Base-by-base conservation (phyloP, 108 stramenopile species). In the Stephanodiscus minutulus region DNA sequence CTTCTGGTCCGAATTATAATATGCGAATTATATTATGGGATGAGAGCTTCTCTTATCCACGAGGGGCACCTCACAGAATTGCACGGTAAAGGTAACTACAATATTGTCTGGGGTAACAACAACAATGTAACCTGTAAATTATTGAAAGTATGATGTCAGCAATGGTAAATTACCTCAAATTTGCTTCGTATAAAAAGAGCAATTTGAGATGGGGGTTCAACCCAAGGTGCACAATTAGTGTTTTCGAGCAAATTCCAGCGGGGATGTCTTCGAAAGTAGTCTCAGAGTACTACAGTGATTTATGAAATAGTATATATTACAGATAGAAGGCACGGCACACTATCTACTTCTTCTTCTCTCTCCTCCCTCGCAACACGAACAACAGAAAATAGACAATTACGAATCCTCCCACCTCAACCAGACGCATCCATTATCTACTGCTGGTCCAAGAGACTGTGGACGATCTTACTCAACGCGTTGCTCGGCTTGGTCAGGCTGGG, bases 361-460 rank as follows among this genome's bases (percentile, higher is more conserved):
- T 44, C 43, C 15, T 15, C 43, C 15, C 2, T 44, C 43, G 15
- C 3, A 44, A 44, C 13, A 44, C 3, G 43, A 12, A 44, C 12
- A 44, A 44, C 13, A 44, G 15, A 44, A 44, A 44, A 44, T 15
- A 44, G 43, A 44, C 43, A 3, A 44, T 15, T 33, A 33, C 31
- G 31, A 33, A 33, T 33, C 13, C 43, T 13, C 43, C 15, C 43
- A 9, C 39, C 39, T 39, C 43, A 44, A 8, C 43, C 43, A 44
- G 7, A 25, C 13, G 17, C 39, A 17, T 1, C 41, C 3, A 10
- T 7, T 25, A 22, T 20, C 18, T 62, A 62, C 35, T 59, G 31
- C 27, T 53, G 44, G 62, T 87, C 87, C 62, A 90, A 60, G 77
- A 87, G 81, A 5, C 69, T 72, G 76, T 87, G 85, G 29, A 83